Evolutionary conservation across 176 grass and related monocot genomes (phyloP).

Genomic region (Carex pumila): DNA sequence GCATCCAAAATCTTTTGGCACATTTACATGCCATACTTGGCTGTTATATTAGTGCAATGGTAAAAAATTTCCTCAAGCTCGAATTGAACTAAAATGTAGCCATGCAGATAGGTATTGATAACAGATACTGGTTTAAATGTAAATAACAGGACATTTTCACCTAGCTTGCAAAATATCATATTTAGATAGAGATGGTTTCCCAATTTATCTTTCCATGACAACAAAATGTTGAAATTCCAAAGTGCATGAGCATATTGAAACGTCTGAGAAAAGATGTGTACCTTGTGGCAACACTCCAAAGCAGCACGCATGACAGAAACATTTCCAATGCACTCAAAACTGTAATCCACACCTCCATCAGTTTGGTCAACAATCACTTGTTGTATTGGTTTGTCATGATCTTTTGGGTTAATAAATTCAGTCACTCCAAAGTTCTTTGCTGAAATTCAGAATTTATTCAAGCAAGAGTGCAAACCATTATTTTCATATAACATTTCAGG

Average conservation of each 20-base stretch:
- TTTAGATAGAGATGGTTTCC: neutral
- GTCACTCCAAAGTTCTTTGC: conserved; percentile 97
- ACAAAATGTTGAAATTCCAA: neutral
- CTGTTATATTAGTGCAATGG: neutral
- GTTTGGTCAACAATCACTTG: conserved; percentile 87
- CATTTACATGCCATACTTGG: neutral
- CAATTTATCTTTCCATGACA: neutral
- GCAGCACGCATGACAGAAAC: conserved; percentile 90
- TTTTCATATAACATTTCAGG: neutral
- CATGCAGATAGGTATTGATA: neutral
- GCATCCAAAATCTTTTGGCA: neutral
- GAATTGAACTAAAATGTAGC: neutral
- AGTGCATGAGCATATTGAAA: neutral
- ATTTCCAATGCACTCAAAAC: conserved; percentile 99
- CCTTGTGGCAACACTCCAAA: conserved; percentile 99
- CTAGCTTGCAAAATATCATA: neutral
- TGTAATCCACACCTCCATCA: conserved; percentile 93
- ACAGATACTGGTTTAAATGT: neutral
- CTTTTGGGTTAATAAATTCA: conserved; percentile 97
- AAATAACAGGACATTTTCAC: neutral
- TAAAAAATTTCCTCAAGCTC: neutral
- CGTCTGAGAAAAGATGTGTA: conserved; percentile 9
- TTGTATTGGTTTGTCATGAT: conserved; percentile 89
- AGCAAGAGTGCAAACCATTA: neutral
- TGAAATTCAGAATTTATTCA: conserved; percentile 25